Evolutionary conservation across 2,329 filamentous ascomycete species (phyloP).

Genomic region (Ascochyta koolunga): DNA sequence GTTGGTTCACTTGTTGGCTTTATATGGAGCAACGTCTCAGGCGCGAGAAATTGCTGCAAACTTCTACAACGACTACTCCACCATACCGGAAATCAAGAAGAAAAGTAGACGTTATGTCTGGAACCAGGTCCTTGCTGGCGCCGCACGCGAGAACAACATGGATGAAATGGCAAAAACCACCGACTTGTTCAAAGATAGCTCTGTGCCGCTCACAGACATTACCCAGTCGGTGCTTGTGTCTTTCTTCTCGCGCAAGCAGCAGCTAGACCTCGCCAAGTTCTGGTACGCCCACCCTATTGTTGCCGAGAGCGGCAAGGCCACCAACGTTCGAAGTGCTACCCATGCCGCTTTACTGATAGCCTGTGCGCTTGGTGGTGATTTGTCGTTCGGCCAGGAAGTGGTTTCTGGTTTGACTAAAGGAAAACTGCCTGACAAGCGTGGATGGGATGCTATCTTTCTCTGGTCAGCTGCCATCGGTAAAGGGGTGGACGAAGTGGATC

Average conservation of each 20-base stretch:
- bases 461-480: conserved; percentile 77
- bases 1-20: conserved; percentile 26
- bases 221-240: conserved; percentile 61
- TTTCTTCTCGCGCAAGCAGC: conserved; percentile 66
- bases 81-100: conserved; percentile 2
- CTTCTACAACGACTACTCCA: conserved; percentile 18
- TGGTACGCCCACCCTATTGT: conserved; percentile 69
- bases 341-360: conserved; percentile 65
- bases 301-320: conserved; percentile 18
- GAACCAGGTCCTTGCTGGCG: conserved; percentile 61
- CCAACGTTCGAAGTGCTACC: conserved; percentile 39
- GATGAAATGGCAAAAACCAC: conserved; percentile 63
- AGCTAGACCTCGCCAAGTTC: conserved; percentile 65
- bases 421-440: conserved; percentile 52
- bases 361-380: conserved; percentile 50
- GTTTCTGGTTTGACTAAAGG: conserved; percentile 45
- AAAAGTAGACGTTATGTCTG: conserved; percentile 21
- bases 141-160: conserved; percentile 66
- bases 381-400: conserved; percentile 51
- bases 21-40: conserved; percentile 33
- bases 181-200: conserved; percentile 55
- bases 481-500: conserved; percentile 72
- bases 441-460: conserved; percentile 75
- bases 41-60: conserved; percentile 32
- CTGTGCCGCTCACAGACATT: conserved; percentile 44